phyloP scores from a whole-genome alignment of 345 rosid genomes.

The Lumnitzera littorea region DNA sequence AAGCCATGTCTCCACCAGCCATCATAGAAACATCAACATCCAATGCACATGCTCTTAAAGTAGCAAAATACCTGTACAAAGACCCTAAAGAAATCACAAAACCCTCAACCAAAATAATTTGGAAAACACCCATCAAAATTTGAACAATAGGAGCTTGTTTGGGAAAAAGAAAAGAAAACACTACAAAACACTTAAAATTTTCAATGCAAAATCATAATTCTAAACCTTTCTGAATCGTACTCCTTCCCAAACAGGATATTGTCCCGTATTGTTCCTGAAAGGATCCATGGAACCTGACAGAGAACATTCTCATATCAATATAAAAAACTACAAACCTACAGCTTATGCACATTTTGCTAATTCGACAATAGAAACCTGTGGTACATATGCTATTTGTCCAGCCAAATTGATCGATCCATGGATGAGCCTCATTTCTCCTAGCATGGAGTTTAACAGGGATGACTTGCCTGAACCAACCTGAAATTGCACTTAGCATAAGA shows the following conservation, averaged over 20 bases:
- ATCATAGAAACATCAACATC: conserved; percentile 72
- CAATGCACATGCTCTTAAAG: conserved; percentile 64
- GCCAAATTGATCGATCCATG: conserved; percentile 48
- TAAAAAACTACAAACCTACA: conserved; percentile 11
- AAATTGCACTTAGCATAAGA: conserved; percentile 12
- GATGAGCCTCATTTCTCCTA: conserved; percentile 63
- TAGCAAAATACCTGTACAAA: conserved; percentile 51
- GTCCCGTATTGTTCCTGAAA: conserved; percentile 78
- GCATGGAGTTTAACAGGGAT: conserved; percentile 62
- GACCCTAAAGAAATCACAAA: conserved; percentile 1
- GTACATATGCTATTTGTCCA: conserved; percentile 73
- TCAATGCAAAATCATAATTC: conserved; percentile 1
- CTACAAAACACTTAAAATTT: not conserved
- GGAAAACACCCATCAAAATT: not conserved
- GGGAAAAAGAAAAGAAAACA: not conserved
- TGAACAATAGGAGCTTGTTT: not conserved
- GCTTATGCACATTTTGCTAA: conserved; percentile 6
- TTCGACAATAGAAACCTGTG: conserved; percentile 54
- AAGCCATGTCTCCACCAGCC: conserved; percentile 80
- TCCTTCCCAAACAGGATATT: conserved; percentile 63
- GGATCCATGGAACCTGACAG: conserved; percentile 81
- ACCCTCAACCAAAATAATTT: not conserved
- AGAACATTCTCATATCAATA: conserved; percentile 13
- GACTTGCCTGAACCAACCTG: conserved; percentile 99
- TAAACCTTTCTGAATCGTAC: conserved; percentile 61